A percentile compares a stretch with the other conserved stretches of the same genome.
These are phyloP conservation scores for Claviceps humidiphila DNA, from an alignment of 2,329 filamentous ascomycete genomes.

Conservation along the genomic window DNA sequence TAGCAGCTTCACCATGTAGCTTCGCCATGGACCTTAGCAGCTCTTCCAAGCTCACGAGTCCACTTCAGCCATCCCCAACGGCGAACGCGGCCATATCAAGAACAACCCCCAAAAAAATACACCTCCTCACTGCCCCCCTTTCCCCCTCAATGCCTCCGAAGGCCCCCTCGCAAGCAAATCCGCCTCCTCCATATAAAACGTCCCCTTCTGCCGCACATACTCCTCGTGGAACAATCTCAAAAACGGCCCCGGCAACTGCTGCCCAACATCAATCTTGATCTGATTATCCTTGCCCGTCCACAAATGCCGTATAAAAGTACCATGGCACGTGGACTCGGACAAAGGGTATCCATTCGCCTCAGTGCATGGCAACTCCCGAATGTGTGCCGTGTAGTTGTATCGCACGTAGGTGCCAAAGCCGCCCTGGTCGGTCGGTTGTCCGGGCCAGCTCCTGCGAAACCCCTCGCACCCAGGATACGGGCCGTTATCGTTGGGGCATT, in stretches of 20 bases:
- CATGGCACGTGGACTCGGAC: constrained; percentile 23
- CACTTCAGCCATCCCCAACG: too few species aligned
- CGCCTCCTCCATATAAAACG: constrained; percentile 23
- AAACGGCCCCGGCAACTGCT: constrained; percentile 23
- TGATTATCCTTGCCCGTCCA: constrained; percentile 28
- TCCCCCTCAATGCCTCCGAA: constrained; percentile 2
- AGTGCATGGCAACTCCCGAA: constrained; percentile 25
- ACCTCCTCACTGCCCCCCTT: neutral
- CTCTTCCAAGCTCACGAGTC: too few species aligned
- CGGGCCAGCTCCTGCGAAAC: constrained; percentile 22
- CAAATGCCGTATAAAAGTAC: constrained; percentile 29
- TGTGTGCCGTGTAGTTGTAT: constrained; percentile 27
- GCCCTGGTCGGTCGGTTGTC: constrained; percentile 28
- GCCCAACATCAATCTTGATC: constrained; percentile 25
- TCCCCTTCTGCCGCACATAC: constrained; percentile 19
- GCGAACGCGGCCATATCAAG: too few species aligned
- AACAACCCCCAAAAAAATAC: too few species aligned
- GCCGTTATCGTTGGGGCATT: constrained; percentile 26
- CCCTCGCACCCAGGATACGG: constrained; percentile 25
- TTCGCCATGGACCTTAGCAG: too few species aligned
- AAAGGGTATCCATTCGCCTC: constrained; percentile 32
- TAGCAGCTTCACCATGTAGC: too few species aligned
- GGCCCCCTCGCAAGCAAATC: constrained; percentile 18
- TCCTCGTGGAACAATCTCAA: constrained; percentile 24
- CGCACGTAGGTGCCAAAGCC: constrained; percentile 30